A percentile compares a stretch with the other conserved stretches of the same genome.
Evolutionary conservation across 208 protist species (phyloP).

Genomic region (Crithidia thermophila): DNA sequence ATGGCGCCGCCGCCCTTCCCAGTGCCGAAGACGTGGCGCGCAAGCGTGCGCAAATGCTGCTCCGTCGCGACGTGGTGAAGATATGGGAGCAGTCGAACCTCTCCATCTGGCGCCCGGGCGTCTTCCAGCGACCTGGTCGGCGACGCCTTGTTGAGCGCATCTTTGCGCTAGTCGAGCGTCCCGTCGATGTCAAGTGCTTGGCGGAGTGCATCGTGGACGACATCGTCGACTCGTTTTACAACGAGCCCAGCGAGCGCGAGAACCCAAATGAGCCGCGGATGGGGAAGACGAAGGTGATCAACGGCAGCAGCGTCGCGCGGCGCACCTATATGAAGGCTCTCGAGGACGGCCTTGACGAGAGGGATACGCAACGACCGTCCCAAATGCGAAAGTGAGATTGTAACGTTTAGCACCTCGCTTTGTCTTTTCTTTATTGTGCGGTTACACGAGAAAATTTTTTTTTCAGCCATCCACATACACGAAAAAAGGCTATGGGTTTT

Average conservation of each 20-base stretch:
- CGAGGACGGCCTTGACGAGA: constrained; percentile 40
- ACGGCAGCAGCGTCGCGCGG: constrained; percentile 41
- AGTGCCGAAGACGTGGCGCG: constrained; percentile 33
- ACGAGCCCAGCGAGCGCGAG: not conserved
- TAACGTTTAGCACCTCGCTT: not conserved
- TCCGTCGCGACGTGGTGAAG: constrained; percentile 60
- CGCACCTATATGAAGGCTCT: constrained; percentile 48
- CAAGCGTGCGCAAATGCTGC: constrained; percentile 49
- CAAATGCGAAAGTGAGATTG: not conserved
- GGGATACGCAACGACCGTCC: constrained; percentile 18
- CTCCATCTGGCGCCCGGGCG: constrained; percentile 64
- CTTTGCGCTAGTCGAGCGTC: constrained; percentile 34
- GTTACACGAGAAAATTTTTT: not conserved
- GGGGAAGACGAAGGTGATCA: constrained; percentile 31
- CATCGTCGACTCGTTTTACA: constrained; percentile 40
- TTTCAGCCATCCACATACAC: too few species aligned
- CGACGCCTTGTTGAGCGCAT: constrained; percentile 34
- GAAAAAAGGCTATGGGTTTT: too few species aligned
- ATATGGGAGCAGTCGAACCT: constrained; percentile 55
- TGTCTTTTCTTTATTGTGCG: not conserved
- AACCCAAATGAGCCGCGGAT: not conserved
- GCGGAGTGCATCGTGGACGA: constrained; percentile 60
- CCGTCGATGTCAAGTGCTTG: constrained; percentile 40
- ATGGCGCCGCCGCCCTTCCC: too few species aligned
- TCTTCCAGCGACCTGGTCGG: constrained; percentile 30